Percentiles rank a stretch among this genome's conserved stretches.
phyloP scores from a whole-genome alignment of 441 rosid genomes.

The Euphorbia celastroides region DNA sequence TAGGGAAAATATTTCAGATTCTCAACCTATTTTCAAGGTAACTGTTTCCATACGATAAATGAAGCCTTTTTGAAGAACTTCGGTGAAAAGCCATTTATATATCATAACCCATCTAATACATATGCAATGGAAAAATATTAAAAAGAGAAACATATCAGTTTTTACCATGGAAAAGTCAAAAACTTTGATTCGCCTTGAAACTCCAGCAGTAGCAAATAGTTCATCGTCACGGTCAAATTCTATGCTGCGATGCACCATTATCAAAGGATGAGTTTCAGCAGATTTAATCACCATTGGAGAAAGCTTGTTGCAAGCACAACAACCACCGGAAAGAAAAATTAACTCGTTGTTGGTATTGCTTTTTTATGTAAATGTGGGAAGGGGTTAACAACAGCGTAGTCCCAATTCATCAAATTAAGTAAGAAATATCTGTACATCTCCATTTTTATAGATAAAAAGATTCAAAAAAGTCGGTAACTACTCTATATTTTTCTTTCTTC shows the following conservation, averaged over 20 bases:
- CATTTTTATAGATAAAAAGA: background rate
- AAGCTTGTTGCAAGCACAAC: background rate
- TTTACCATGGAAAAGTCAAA: conserved; percentile 91
- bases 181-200: conserved; percentile 88
- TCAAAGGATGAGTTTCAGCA: conserved; percentile 9
- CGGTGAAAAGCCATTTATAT: background rate
- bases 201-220: conserved; percentile 98
- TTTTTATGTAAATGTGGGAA: background rate
- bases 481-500: background rate
- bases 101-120: background rate
- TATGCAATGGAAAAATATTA: conserved; percentile 7
- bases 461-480: background rate
- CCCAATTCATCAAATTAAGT: background rate
- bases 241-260: conserved; percentile 55
- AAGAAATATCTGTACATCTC: background rate
- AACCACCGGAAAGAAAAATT: background rate
- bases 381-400: background rate
- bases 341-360: background rate
- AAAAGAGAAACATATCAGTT: conserved; percentile 15
- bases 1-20: background rate
- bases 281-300: background rate
- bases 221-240: conserved; percentile 98
- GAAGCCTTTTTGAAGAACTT: background rate
- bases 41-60: background rate
- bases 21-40: background rate